Evolutionary conservation across 306 rosid genomes (phyloP).

Genomic region (Echinosophora koreensis): DNA sequence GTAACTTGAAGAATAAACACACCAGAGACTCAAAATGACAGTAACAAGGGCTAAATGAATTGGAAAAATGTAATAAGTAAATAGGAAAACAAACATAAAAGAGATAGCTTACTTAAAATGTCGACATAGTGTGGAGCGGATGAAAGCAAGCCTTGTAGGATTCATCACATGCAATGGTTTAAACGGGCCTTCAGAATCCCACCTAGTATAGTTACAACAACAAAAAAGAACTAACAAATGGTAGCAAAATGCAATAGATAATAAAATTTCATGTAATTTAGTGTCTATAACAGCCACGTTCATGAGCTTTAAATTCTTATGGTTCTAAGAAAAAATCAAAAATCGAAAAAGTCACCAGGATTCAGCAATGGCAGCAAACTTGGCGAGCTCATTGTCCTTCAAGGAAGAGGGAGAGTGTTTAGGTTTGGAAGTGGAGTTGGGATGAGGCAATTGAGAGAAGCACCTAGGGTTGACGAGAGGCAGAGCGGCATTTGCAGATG

Average conservation of each 20-base stretch:
- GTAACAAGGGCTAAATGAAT: not conserved
- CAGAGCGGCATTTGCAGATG: not conserved
- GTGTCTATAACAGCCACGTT: conserved; percentile 1
- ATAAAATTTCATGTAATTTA: not conserved
- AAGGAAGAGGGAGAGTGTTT: conserved; percentile 61
- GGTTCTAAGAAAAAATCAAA: not conserved
- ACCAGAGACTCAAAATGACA: not conserved
- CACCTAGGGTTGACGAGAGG: conserved; percentile 42
- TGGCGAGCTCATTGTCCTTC: conserved; percentile 72
- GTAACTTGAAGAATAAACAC: conserved; percentile 20
- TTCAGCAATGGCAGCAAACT: conserved; percentile 79
- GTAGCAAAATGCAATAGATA: conserved; percentile 31
- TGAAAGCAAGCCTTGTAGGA: conserved; percentile 88
- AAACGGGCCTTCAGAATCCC: conserved; percentile 96
- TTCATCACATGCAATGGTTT: conserved; percentile 92
- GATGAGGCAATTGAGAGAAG: conserved; percentile 55
- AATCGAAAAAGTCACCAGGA: conserved; percentile 56
- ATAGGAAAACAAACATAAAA: not conserved
- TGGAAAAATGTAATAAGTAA: not conserved
- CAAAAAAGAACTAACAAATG: not conserved
- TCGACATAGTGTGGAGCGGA: conserved; percentile 83
- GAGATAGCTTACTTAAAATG: conserved; percentile 69
- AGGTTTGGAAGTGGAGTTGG: not conserved
- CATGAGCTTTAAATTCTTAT: not conserved
- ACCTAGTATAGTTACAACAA: conserved; percentile 54